Base-by-base conservation (phyloP, 2,329 filamentous ascomycete genomes). In the Botrytis aclada region DNA sequence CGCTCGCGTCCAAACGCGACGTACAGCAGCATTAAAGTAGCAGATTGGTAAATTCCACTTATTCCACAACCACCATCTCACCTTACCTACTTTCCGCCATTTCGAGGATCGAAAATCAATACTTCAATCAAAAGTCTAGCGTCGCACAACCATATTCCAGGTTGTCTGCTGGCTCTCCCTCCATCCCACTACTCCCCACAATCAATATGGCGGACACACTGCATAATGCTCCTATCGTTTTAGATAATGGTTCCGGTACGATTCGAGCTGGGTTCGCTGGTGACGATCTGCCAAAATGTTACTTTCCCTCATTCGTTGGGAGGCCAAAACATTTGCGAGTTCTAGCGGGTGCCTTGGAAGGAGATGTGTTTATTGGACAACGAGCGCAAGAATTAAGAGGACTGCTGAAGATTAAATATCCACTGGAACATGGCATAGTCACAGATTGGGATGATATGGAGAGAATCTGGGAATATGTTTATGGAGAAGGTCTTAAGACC, bases 381-480 rank as follows among this genome's bases (percentile, higher is more conserved):
- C 92, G 94, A 82, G 89, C 89, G 29, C 95, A 95, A 78, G 95
- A 98, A 81, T 87, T 97, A 80, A 90, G 95, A 80, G 96, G 96
- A 4, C 85, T 99, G 75, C 87, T 99, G 78, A 99, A 98, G 88
- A 98, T 99, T 79, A 88, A 90, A 77, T 98, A 98, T 82, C 96
- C 96, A 62, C 85, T 99, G 72, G 96, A 98, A 84, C 96, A 99
- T 82, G 96, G 96, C 78, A 97, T 99, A 80, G 96, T 99, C 76
- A 99, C 96, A 78, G 94, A 99, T 83, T 99, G 96, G 96, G 96
- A 98, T 81, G 96, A 99, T 81, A 99, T 99, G 96, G 96, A 99
- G 86, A 91, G 94, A 85, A 99, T 99, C 84, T 99, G 96, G 96
- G 93, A 97, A 80, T 96, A 97, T 81, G 94, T 99, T 70, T 99